These are phyloP conservation scores for Naganishia vishniacii DNA, from an alignment of 768 basidiomycete species.

Conservation along the genomic window DNA sequence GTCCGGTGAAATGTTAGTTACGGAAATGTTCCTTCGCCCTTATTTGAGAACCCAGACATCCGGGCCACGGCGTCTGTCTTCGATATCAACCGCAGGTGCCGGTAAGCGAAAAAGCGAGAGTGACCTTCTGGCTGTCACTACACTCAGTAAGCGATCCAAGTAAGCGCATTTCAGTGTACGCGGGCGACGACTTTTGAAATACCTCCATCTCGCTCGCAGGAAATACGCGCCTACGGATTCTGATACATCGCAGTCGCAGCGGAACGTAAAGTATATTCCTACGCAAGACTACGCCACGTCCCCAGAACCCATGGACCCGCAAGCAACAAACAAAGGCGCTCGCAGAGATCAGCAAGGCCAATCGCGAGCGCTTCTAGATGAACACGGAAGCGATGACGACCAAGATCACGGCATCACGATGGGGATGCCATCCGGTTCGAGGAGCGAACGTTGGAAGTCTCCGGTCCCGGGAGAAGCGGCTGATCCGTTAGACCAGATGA, in stretches of 20 bases:
- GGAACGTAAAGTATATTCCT: not conserved
- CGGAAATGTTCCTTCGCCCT: not conserved
- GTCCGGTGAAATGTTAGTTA: no score
- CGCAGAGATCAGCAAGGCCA: not conserved
- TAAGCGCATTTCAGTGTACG: not conserved
- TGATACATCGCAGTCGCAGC: conserved; percentile 12
- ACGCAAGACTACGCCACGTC: not conserved
- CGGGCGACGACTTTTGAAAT: not conserved
- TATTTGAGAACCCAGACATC: not conserved
- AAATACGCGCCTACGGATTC: conserved; percentile 16
- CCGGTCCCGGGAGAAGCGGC: conserved; percentile 16
- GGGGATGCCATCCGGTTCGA: not conserved
- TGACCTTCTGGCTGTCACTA: not conserved
- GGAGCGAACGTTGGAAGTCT: not conserved
- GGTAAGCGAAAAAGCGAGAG: conserved; percentile 1
- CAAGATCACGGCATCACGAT: not conserved
- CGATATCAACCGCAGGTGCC: no score
- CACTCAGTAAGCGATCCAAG: not conserved
- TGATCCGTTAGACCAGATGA: conserved; percentile 43
- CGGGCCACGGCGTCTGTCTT: not conserved
- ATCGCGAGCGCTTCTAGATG: no score
- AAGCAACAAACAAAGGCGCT: not conserved
- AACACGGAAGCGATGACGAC: not conserved
- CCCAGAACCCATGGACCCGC: not conserved
- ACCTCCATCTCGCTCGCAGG: not conserved